Base-by-base conservation (phyloP, 2,329 filamentous ascomycete species). In the Macrophomina phaseolina region DNA sequence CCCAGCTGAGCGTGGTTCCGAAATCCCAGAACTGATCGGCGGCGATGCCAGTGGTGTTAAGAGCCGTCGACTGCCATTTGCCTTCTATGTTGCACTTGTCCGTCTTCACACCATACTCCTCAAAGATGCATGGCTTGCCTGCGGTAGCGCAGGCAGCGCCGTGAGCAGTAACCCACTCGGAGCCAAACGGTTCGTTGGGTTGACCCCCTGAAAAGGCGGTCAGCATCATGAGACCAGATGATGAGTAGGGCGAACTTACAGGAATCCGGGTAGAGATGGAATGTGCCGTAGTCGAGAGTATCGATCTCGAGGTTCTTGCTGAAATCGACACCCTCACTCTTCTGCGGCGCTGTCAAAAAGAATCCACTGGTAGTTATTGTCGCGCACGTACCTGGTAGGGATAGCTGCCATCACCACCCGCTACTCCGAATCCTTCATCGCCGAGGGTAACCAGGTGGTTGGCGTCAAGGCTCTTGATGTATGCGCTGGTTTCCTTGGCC, bases 401-500 rank as follows among this genome's bases (percentile, higher is more conserved):
- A 70, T 87, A 87, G 7, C 69, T 71, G n/a, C 70, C 81, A 62
- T 86, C 85, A 14, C 65, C 65, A 2, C 83, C 73, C 1, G 70
- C 40, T 5, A 76, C 83, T 2, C 79, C 77, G 23, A 83, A 87
- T 6, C 89, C 88, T 75, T 90, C 89, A 69, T 90, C 88, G 16
- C 89, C 88, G 23, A 88, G 81, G 0, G 85, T 84, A 48, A 90
- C 87, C 81, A 90, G 84, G 74, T 90, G 89, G 55, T 82, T 74
- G 1, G 81, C 70, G 71, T 90, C 89, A 12, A 90, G 79, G 12
- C 80, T 83, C 76, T 90, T 91, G 76, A 91, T 86, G 73, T 89
- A 91, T 8, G 81, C 77, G 32, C 85, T 87, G 2, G 84, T 86
- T 5, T 77, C 76, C 48, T 81, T 78, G 18, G 87, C 87, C 89